Conservation (phyloP, 768 basidiomycete genomes). For the Mycena belliarum region DNA sequence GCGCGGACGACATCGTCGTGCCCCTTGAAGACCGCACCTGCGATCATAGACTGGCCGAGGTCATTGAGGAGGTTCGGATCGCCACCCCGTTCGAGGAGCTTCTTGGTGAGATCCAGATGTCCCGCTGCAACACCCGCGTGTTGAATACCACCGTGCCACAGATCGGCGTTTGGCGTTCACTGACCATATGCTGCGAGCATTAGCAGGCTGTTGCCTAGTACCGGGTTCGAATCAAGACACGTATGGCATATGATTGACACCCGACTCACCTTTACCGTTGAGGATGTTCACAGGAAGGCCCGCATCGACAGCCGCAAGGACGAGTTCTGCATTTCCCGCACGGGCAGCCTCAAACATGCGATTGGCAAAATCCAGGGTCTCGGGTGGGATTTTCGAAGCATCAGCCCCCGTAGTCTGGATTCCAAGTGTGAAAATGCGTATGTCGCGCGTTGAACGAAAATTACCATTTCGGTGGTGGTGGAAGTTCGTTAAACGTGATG, state of each 20-base stretch:
- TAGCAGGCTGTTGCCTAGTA: slow-evolving; percentile 74
- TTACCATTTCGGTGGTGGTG: background rate
- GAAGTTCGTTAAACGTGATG: background rate
- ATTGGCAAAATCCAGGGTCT: slow-evolving; percentile 58
- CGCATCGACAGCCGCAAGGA: slow-evolving; percentile 63
- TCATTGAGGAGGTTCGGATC: slow-evolving; percentile 75
- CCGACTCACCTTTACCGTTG: slow-evolving; percentile 65
- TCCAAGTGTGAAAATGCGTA: background rate
- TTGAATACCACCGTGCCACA: slow-evolving; percentile 5
- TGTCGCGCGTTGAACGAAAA: background rate
- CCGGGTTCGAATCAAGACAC: background rate
- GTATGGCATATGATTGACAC: background rate
- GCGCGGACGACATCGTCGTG: slow-evolving; percentile 62
- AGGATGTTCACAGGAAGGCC: slow-evolving; percentile 75
- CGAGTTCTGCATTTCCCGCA: slow-evolving; percentile 49
- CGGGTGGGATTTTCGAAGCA: slow-evolving; percentile 33
- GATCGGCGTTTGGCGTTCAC: background rate
- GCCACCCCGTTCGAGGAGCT: slow-evolving; percentile 56
- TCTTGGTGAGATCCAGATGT: slow-evolving; percentile 52
- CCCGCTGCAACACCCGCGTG: slow-evolving; percentile 39
- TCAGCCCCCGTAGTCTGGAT: slow-evolving; percentile 1
- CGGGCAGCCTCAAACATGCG: slow-evolving; percentile 79
- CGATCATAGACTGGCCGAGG: slow-evolving; percentile 68
- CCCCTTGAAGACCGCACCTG: slow-evolving; percentile 78
- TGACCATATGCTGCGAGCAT: slow-evolving; percentile 71